Evolutionary conservation across 148 eudicot genomes (phyloP).

Genomic region (Salicornia ramosissima): DNA sequence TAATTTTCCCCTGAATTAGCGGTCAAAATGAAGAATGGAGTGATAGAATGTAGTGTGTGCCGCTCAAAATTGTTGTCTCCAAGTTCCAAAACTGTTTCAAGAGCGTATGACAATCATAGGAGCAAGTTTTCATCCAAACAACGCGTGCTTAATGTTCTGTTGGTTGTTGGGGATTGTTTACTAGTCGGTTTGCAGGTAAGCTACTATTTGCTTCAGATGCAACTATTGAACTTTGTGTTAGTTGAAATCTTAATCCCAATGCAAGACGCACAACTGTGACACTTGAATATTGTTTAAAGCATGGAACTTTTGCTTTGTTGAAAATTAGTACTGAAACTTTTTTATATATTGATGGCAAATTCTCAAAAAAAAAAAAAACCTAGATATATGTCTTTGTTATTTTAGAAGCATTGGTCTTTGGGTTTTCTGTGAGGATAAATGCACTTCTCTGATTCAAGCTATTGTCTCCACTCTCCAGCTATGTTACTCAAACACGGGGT

Average conservation of each 20-base stretch:
- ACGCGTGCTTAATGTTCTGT: constrained; percentile 60
- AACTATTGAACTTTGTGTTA: not conserved
- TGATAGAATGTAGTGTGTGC: constrained; percentile 88
- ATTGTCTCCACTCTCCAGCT: too few species aligned
- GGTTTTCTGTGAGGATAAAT: too few species aligned
- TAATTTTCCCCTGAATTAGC: constrained; percentile 4
- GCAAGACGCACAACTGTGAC: not conserved
- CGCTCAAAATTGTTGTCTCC: constrained; percentile 71
- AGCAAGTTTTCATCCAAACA: constrained; percentile 80
- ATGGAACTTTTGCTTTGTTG: not conserved
- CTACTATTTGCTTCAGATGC: not conserved
- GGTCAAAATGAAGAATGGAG: constrained; percentile 55
- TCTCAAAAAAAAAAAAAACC: too few species aligned
- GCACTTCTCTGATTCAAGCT: too few species aligned
- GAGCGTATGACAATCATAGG: constrained; percentile 77
- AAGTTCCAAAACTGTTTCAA: constrained; percentile 52
- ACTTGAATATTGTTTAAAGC: not conserved
- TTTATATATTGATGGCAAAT: too few species aligned
- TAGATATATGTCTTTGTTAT: too few species aligned
- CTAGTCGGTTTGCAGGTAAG: constrained; percentile 91
- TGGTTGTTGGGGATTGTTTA: constrained; percentile 88
- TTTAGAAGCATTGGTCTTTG: too few species aligned
- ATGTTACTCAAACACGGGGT: too few species aligned
- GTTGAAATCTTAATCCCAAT: not conserved
- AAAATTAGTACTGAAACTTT: not conserved